These are phyloP conservation scores for Didymella lethalis DNA, from an alignment of 2,329 filamentous ascomycete species.

Conservation along the genomic window DNA sequence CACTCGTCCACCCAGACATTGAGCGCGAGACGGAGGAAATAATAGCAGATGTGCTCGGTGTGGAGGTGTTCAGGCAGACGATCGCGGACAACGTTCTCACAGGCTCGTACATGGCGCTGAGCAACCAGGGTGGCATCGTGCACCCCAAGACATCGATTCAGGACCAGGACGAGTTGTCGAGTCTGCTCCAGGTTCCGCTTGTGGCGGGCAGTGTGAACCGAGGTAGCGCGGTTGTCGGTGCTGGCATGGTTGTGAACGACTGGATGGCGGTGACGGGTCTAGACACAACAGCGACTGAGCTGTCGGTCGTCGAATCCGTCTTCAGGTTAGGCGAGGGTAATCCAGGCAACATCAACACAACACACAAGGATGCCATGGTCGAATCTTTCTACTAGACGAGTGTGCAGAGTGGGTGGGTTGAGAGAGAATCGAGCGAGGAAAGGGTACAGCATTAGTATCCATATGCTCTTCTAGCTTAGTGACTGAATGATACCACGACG, in stretches of 20 bases:
- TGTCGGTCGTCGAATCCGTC: conserved; percentile 95
- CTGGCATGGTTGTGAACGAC: conserved; percentile 96
- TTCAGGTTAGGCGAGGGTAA: conserved; percentile 91
- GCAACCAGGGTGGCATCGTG: conserved; percentile 94
- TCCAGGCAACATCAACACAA: conserved; percentile 79
- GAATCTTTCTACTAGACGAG: conserved; percentile 90
- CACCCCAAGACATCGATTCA: conserved; percentile 97
- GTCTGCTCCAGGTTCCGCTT: conserved; percentile 90
- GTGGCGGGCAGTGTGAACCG: conserved; percentile 95
- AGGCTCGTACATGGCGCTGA: conserved; percentile 94
- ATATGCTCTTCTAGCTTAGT: conserved; percentile 35
- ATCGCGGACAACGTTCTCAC: conserved; percentile 97
- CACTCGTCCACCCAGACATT: conserved; percentile 92
- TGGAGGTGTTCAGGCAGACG: conserved; percentile 92
- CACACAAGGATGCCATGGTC: conserved; percentile 96
- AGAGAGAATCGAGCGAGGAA: conserved; percentile 32
- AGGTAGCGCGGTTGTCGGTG: conserved; percentile 92
- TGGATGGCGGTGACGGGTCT: conserved; percentile 92
- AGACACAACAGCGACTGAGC: conserved; percentile 95
- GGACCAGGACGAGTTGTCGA: conserved; percentile 96
- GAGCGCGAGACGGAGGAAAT: conserved; percentile 99
- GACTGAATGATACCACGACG: conserved; percentile 38
- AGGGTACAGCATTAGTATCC: conserved; percentile 18
- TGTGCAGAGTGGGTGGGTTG: neutral
- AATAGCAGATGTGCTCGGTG: conserved; percentile 89